A percentile compares a stretch with the other conserved stretches of the same genome.
Evolutionary conservation across 1,284 basidiomycete genomes (phyloP).

Genomic region (Naganishia liquefaciens): DNA sequence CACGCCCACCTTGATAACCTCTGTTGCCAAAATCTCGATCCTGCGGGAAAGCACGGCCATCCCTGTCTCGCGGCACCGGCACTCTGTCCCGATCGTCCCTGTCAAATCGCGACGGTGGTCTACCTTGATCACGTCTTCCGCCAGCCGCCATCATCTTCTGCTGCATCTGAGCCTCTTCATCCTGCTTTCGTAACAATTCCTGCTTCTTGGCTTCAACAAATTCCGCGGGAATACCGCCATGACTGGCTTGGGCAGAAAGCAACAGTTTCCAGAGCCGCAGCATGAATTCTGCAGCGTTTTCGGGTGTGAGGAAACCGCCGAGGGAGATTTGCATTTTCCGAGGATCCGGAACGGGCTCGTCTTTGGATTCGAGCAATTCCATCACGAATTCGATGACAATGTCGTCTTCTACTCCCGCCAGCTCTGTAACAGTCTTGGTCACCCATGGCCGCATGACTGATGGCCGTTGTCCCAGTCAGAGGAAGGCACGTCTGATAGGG

Average conservation of each 20-base stretch:
- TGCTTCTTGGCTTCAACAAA: constrained; percentile 96
- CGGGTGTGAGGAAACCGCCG: constrained; percentile 72
- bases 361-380: constrained; percentile 83
- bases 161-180: constrained; percentile 66
- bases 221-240: constrained; percentile 85
- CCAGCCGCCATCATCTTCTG: constrained; percentile 65
- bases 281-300: constrained; percentile 82
- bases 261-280: constrained; percentile 82
- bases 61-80: constrained; percentile 52
- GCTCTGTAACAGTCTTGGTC: constrained; percentile 81
- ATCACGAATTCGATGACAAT: constrained; percentile 94
- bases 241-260: constrained; percentile 82
- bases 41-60: constrained; percentile 39
- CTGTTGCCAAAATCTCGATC: constrained; percentile 44
- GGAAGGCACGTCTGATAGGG: background rate
- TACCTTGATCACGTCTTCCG: constrained; percentile 37
- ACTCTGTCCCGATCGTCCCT: constrained; percentile 57
- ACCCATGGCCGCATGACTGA: constrained; percentile 83
- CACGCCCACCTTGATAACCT: constrained; percentile 56
- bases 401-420: constrained; percentile 94
- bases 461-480: background rate
- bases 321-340: constrained; percentile 93
- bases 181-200: constrained; percentile 76
- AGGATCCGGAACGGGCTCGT: constrained; percentile 86
- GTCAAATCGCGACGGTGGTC: constrained; percentile 20